phyloP scores from a whole-genome alignment of 495 filamentous ascomycete species.

The Penicillium malachiteum region DNA sequence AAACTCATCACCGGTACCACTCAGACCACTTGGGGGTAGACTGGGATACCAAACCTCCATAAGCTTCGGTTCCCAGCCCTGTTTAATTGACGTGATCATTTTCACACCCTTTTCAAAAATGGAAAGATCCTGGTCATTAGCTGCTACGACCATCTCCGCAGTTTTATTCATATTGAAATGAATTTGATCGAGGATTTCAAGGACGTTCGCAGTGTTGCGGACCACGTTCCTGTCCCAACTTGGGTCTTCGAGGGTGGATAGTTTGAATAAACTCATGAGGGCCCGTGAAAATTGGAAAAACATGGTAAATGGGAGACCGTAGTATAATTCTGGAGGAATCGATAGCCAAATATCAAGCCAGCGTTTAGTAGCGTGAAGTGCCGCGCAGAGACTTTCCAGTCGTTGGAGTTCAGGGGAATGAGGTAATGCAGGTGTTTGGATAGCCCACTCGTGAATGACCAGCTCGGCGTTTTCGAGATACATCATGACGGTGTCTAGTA shows the following conservation, averaged over 20 bases:
- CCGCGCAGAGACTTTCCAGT: conserved; percentile 33
- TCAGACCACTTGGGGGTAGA: conserved; percentile 5
- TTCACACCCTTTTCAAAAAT: conserved; percentile 23
- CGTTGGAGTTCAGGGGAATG: conserved; percentile 27
- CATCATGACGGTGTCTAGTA: conserved; percentile 36
- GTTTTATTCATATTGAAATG: conserved; percentile 14
- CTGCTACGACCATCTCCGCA: background rate
- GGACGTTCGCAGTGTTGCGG: conserved; percentile 28
- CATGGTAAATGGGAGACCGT: conserved; percentile 34
- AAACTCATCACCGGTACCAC: conserved; percentile 1
- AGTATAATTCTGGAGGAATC: conserved; percentile 29
- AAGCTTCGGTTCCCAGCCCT: conserved; percentile 26
- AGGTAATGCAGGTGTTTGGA: conserved; percentile 21
- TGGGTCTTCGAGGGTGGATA: conserved; percentile 39
- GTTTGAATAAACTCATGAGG: conserved; percentile 40
- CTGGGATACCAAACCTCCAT: conserved; percentile 24
- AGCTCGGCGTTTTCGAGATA: conserved; percentile 42
- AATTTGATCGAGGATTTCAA: conserved; percentile 24
- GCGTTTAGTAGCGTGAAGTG: conserved; percentile 36
- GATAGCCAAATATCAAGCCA: conserved; percentile 37
- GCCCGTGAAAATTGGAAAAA: conserved; percentile 44
- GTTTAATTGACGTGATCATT: conserved; percentile 20
- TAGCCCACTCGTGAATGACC: conserved; percentile 41
- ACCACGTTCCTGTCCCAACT: conserved; percentile 35
- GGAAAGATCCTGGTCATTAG: conserved; percentile 11